Base-by-base conservation (phyloP, 805 yeast species). In the Crinitomyces ghanaensis region DNA sequence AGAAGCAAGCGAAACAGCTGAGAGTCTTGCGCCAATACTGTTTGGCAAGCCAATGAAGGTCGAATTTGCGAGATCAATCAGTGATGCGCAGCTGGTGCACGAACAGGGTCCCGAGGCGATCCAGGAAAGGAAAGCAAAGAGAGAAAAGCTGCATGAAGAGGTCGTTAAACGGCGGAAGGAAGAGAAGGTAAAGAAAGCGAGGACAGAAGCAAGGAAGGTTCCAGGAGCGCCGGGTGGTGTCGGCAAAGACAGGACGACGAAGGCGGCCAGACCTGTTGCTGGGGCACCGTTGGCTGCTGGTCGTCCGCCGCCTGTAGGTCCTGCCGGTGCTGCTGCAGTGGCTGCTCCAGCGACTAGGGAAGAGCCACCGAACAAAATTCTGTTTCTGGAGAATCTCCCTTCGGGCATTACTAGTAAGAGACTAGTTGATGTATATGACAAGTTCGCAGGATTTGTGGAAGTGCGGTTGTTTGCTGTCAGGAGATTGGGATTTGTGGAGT, bases 401-500 rank as follows among this genome's bases (percentile, higher is more conserved):
- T 48, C 48, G 2, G 64, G 52, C 11, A 48, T 62, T 3, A 50
- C 66, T 2, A 46, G 54, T 9, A 63, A 59, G 0, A 60, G 57
- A 3, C 54, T 85, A 5, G 51, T 50, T 3, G 56, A 45, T 0
- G 41, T 63, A 1, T 85, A 83, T 49, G 62, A 58, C 3, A 48
- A 51, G 3, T 68, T 49, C 40, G 57, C 62, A 1, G 95, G 94
- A 0, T 77, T 78, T 41, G 56, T 70, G 8, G 81, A 77, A 42
- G 60, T 77, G 2, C 70, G 93, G 34, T 56, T 74, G 23, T 84
- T 88, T 18, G 63, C 68, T 2, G 70, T 75, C 4, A 66, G 83
- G 28, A 70, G 70, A 24, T 68, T 88, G 29, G 93, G 91, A 7
- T 79, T 88, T 54, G 67, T 88, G 3, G 96, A 88, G 46, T 88